Evolutionary conservation across 768 basidiomycete species (phyloP).

Genomic region (Arthromyces matolae): DNA sequence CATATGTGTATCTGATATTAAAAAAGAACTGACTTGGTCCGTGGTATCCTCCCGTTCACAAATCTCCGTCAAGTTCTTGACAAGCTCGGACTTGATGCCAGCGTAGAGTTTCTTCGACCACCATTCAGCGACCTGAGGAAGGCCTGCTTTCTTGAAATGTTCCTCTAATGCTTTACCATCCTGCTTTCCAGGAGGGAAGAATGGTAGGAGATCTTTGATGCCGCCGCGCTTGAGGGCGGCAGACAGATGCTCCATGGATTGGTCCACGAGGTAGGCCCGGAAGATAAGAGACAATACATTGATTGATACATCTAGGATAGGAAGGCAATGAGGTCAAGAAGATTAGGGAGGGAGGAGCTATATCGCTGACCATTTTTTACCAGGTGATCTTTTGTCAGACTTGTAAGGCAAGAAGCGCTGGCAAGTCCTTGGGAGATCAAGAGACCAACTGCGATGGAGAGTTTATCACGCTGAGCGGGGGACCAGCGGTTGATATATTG

Average conservation of each 20-base stretch:
- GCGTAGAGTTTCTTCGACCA: slow-evolving; percentile 88
- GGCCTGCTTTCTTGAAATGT: slow-evolving; percentile 78
- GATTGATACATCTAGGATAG: slow-evolving; percentile 65
- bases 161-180: slow-evolving; percentile 72
- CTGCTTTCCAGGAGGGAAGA: slow-evolving; percentile 86
- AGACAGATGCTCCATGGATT: slow-evolving; percentile 88
- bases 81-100: slow-evolving; percentile 73
- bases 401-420: slow-evolving; percentile 71
- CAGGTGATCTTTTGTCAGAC: slow-evolving; percentile 89
- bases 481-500: slow-evolving; percentile 91
- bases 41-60: slow-evolving; percentile 65
- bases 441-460: slow-evolving; percentile 77
- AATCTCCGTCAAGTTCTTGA: slow-evolving; percentile 65
- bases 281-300: slow-evolving; percentile 75
- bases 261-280: slow-evolving; percentile 75
- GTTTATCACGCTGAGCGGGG: slow-evolving; percentile 71
- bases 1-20: too few species aligned
- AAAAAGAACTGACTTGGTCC: slow-evolving; percentile 64
- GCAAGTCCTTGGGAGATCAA: slow-evolving; percentile 83
- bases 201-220: slow-evolving; percentile 78
- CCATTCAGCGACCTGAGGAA: slow-evolving; percentile 86
- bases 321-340: background rate
- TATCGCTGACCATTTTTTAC: slow-evolving; percentile 77
- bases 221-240: slow-evolving; percentile 78
- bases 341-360: background rate